A percentile compares a stretch with the other conserved stretches of the same genome.
Evolutionary conservation across 139 green algal genomes (phyloP).

Genomic region (Deuterostichococcus epilithicus): DNA sequence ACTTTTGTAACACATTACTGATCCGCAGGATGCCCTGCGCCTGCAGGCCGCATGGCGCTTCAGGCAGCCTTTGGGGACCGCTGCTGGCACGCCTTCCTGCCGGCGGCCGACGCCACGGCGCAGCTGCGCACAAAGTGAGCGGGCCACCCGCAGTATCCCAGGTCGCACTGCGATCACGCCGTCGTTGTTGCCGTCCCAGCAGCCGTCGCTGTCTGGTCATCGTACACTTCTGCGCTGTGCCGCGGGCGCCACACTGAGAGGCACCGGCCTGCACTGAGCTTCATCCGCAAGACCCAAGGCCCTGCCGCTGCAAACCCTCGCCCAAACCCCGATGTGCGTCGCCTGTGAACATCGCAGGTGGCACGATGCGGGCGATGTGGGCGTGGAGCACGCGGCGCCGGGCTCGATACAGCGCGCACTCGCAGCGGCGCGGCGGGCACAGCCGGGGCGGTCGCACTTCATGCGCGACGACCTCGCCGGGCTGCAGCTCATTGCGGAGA

Average conservation of each 20-base stretch:
- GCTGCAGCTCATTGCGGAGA: neutral
- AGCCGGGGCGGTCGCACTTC: neutral
- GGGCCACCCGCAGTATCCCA: no score
- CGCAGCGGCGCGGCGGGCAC: neutral
- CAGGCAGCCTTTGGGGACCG: neutral
- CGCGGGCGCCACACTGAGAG: no score
- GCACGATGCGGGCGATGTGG: neutral
- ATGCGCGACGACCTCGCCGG: neutral
- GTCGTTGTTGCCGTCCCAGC: no score
- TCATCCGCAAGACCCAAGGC: no score
- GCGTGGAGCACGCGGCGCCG: neutral
- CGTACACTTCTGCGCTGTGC: no score
- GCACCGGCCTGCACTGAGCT: no score
- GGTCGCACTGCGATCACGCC: no score
- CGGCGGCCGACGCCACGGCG: neutral
- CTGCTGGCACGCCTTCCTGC: neutral
- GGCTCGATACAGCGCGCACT: neutral
- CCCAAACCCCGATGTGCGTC: no score
- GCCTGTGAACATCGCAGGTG: no score
- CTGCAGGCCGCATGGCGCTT: neutral
- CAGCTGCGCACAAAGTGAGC: neutral
- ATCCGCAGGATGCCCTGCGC: neutral
- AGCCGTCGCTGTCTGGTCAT: no score
- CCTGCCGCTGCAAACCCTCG: no score
- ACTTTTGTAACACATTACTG: no score